phyloP scores from a whole-genome alignment of 1,284 basidiomycete genomes.

The Sanghuangporus baumii region DNA sequence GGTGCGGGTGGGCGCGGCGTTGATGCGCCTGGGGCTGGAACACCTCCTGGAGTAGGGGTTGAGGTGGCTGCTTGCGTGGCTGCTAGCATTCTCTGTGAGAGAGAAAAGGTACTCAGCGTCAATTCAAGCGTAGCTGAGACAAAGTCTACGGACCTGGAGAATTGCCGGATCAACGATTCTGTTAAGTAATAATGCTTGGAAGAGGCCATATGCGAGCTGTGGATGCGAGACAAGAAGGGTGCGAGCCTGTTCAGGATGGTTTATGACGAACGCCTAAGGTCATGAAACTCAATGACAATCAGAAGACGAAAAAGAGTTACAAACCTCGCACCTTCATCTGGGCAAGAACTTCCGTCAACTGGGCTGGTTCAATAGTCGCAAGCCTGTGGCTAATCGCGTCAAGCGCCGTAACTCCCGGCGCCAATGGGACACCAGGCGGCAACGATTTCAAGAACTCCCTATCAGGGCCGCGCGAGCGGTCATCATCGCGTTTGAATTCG shows the following conservation, averaged over 20 bases:
- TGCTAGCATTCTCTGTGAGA: constrained; percentile 53
- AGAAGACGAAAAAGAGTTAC: neutral
- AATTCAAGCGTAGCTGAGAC: neutral
- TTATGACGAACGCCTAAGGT: constrained; percentile 77
- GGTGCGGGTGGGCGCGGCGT: constrained; percentile 23
- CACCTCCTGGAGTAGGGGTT: neutral
- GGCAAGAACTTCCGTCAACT: constrained; percentile 92
- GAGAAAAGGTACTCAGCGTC: neutral
- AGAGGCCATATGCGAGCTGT: constrained; percentile 93
- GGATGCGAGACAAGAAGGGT: constrained; percentile 79
- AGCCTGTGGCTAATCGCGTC: constrained; percentile 89
- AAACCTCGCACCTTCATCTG: constrained; percentile 84
- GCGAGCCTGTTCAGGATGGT: constrained; percentile 87
- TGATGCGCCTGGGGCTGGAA: constrained; percentile 25
- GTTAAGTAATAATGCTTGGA: constrained; percentile 92
- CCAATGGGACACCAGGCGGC: constrained; percentile 75
- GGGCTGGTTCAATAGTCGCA: constrained; percentile 76
- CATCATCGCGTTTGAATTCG: constrained; percentile 26
- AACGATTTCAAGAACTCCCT: constrained; percentile 59
- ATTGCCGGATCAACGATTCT: constrained; percentile 91
- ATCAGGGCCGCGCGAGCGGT: constrained; percentile 23
- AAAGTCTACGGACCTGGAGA: constrained; percentile 48
- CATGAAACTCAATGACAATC: constrained; percentile 8
- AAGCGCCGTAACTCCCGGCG: constrained; percentile 70
- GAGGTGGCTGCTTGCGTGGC: constrained; percentile 29